Evolutionary conservation across 257 asterid genomes (phyloP), one percentile per base, ranked within the genome.

Genomic region (Solanum ossicruentum): DNA sequence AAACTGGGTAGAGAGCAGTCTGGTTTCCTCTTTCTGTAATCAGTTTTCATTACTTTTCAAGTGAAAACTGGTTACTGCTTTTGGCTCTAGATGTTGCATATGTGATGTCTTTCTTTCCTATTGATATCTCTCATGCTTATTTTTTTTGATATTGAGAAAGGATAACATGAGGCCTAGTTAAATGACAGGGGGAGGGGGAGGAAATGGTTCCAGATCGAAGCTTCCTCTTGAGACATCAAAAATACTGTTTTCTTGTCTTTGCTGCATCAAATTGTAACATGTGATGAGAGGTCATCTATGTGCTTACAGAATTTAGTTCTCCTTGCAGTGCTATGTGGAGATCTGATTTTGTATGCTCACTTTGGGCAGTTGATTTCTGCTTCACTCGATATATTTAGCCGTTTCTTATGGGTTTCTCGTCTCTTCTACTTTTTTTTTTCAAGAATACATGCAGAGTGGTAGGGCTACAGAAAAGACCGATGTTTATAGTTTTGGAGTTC

Each of bases 371-470:
- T 83, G 65, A 28, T 23, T 69, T 54, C 16, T n/a, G 81, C 63
- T 83, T 8, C 85, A 51, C 21, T 69, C 52, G 57, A 52, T 47
- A 54, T 60, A 20, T 51, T 58, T 79, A 10, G 26, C 51, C 49
- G 21, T 80, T 77, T 70, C 82, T 77, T 77, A 51, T 51, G 82
- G 23, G 82, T 77, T 49, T 49, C 43, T 77, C 55, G 45, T 66
- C 70, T 80, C 63, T n/a, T 6, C 52, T 80, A 13, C 80, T 71
- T 18, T 21, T 87, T 56, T 18, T 32, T 32, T 84, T 20, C 71
- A 36, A 96, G 98, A 94, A 89, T 96, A 94, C 88, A 94, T 96
- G 98, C 99, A 92, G 88, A 94, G 99, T 88, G 97, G 98, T 39
- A 90, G 97, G 86, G 98, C 97, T 85, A 94, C 98, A 8, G 95